Percentiles rank a stretch among this genome's conserved stretches.
Evolutionary conservation across 73 alveolate genomes (phyloP).

Genomic region (Durusdinium trenchii): DNA sequence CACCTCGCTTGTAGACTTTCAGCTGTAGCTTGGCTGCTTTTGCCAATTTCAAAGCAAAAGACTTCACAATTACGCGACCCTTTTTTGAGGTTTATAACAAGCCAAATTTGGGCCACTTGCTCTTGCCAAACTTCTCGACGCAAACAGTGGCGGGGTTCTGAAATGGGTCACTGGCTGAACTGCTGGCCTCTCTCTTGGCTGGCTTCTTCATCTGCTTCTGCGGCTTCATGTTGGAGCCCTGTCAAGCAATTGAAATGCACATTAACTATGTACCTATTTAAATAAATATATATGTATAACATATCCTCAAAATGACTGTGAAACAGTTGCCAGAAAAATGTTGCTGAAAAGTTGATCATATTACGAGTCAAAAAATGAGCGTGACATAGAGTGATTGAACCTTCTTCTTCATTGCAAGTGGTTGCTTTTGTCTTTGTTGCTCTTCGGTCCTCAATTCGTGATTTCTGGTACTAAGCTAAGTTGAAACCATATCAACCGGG

Average conservation of each 20-base stretch:
- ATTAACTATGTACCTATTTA: too few relatives aligned
- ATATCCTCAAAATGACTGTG: too few relatives aligned
- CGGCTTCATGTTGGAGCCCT: too few relatives aligned
- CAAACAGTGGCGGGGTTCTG: background rate
- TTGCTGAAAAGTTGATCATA: too few relatives aligned
- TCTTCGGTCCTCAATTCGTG: background rate
- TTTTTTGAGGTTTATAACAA: too few relatives aligned
- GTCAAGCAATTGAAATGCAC: background rate
- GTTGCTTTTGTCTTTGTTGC: background rate
- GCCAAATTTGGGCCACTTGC: background rate
- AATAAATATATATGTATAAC: too few relatives aligned
- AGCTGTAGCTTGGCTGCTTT: constrained; percentile 13
- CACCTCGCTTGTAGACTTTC: background rate
- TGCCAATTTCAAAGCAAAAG: background rate
- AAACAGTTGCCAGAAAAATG: too few relatives aligned
- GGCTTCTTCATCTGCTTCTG: background rate
- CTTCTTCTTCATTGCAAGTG: background rate
- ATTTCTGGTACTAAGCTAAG: background rate
- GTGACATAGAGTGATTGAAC: background rate
- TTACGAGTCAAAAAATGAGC: too few relatives aligned
- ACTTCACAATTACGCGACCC: too few relatives aligned
- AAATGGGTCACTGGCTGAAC: too few relatives aligned
- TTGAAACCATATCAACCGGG: too few relatives aligned
- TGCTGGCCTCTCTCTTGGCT: too few relatives aligned
- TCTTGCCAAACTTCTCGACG: background rate